Percentiles rank a stretch among this genome's conserved stretches.
Conservation (phyloP, 805 yeast genomes). For the Jamesozyma rosinii region DNA sequence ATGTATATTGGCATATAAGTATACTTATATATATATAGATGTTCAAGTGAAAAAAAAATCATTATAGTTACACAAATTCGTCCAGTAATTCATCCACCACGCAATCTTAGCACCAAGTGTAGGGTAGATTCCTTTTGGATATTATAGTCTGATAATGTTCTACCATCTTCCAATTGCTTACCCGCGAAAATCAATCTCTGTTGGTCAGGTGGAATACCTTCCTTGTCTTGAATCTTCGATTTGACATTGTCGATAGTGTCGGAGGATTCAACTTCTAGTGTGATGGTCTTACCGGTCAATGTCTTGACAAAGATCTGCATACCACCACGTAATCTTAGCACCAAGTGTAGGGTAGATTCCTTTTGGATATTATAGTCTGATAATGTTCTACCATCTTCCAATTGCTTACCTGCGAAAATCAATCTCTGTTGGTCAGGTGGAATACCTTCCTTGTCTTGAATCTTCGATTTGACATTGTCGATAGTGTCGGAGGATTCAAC, state of each 20-base stretch:
- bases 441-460: conserved; percentile 93
- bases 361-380: conserved; percentile 94
- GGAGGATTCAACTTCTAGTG: conserved; percentile 88
- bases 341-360: conserved; percentile 82
- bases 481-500: conserved; percentile 90
- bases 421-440: conserved; percentile 96
- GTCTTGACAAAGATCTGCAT: conserved; percentile 96
- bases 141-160: conserved; percentile 64
- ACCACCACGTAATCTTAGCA: conserved; percentile 77
- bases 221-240: conserved; percentile 64
- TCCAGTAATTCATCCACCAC: too few species aligned
- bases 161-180: conserved; percentile 63
- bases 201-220: conserved; percentile 66
- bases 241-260: conserved; percentile 92
- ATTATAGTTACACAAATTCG: too few species aligned
- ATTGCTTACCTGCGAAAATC: conserved; percentile 92
- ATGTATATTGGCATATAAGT: too few species aligned
- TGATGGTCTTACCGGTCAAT: conserved; percentile 94
- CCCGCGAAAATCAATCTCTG: conserved; percentile 64
- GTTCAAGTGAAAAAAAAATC: too few species aligned
- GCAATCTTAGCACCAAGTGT: conserved; percentile 62
- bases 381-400: conserved; percentile 90
- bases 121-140: conserved; percentile 64
- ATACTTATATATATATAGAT: too few species aligned
- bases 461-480: conserved; percentile 90